Percentiles rank a stretch among this genome's conserved stretches.
phyloP scores from a whole-genome alignment of 1,139 yeast genomes.

The Ogataea hybrid region DNA sequence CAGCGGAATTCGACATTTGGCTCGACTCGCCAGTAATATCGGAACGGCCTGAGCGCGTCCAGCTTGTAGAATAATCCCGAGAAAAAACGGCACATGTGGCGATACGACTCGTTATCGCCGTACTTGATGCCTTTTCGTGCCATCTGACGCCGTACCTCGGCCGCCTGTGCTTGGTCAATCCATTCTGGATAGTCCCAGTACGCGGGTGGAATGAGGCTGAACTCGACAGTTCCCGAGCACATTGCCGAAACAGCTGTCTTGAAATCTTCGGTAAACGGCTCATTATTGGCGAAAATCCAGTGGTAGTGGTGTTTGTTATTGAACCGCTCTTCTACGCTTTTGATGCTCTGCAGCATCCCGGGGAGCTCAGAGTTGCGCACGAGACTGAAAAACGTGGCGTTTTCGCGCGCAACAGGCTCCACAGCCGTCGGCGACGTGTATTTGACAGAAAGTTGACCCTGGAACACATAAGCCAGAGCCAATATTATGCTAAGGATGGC shows the following conservation, averaged over 20 bases:
- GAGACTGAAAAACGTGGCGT: constrained; percentile 71
- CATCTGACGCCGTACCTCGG: constrained; percentile 45
- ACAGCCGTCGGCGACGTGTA: background rate
- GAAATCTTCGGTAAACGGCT: constrained; percentile 50
- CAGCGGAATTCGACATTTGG: constrained; percentile 55
- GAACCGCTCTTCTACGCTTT: constrained; percentile 53
- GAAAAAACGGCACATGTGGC: constrained; percentile 62
- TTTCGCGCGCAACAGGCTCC: constrained; percentile 34
- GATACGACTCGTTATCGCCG: constrained; percentile 52
- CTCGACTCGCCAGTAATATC: constrained; percentile 57
- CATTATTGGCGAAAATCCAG: constrained; percentile 59
- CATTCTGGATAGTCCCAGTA: constrained; percentile 72
- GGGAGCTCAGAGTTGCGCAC: constrained; percentile 69
- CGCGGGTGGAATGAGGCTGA: constrained; percentile 55
- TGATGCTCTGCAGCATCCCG: constrained; percentile 49
- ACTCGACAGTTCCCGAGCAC: constrained; percentile 59
- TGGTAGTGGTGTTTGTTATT: constrained; percentile 52
- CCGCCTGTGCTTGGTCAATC: constrained; percentile 59
- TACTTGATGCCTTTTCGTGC: constrained; percentile 43
- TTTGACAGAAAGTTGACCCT: constrained; percentile 1
- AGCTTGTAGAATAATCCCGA: constrained; percentile 48
- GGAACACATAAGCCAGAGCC: constrained; percentile 1
- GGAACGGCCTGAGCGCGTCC: constrained; percentile 25
- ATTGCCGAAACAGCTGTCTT: constrained; percentile 39
- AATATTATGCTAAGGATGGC: background rate